phyloP scores from a whole-genome alignment of 331 rosid species.

The Quercus tomentella region DNA sequence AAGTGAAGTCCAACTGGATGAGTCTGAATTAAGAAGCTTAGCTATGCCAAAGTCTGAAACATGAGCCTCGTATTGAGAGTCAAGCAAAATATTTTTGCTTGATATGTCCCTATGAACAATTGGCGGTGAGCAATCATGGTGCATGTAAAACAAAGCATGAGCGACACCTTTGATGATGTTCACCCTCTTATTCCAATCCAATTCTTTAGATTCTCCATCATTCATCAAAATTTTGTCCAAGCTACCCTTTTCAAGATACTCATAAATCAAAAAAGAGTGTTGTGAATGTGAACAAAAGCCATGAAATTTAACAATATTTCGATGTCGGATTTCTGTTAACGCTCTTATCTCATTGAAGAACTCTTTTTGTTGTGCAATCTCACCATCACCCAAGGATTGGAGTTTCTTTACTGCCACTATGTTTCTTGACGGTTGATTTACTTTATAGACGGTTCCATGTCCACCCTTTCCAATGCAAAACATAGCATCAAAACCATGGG shows the following conservation, averaged over 20 bases:
- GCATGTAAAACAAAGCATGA: not conserved
- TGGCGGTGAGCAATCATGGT: too few species aligned
- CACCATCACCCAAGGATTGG: not conserved
- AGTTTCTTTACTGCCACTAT: not conserved
- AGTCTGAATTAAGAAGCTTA: too few species aligned
- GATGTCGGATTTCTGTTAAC: too few species aligned
- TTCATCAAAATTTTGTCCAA: not conserved
- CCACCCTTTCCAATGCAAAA: not conserved
- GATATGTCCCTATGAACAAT: too few species aligned
- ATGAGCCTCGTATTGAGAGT: not conserved
- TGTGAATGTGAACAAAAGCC: too few species aligned
- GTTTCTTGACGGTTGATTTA: not conserved
- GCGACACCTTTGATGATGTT: not conserved
- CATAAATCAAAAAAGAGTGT: too few species aligned
- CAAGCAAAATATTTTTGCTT: not conserved
- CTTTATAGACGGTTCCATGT: not conserved
- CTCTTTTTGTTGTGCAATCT: too few species aligned
- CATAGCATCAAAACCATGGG: too few species aligned
- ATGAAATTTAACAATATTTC: too few species aligned
- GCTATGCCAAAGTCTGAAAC: too few species aligned
- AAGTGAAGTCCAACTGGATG: not conserved
- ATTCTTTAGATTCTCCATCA: not conserved
- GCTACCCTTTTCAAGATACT: not conserved
- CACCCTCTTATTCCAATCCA: not conserved
- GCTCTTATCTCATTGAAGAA: too few species aligned